Base-by-base conservation (phyloP, 1,284 basidiomycete species). In the Heterobasidion occidentale region DNA sequence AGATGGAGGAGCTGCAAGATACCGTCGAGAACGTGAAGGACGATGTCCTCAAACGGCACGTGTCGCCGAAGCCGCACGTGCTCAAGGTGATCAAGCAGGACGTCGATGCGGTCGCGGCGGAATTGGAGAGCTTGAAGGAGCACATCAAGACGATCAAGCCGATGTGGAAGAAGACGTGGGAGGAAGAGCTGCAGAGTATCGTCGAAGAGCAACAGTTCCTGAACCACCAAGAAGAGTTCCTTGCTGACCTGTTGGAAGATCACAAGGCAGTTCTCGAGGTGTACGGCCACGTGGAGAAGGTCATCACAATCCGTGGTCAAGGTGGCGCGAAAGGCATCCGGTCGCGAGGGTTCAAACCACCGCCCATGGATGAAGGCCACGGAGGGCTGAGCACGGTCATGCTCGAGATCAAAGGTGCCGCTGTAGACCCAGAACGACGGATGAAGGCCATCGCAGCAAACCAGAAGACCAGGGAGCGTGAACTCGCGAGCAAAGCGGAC, bases 131-230 rank as follows among this genome's bases (percentile, higher is more conserved):
- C 61, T 77, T 99, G 54, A 84, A 86, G 63, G 83, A 88, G 61
- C 93, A 96, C 68, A 90, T 98, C 62, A 83, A 87, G 62, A 90
- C 90, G 3, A 84, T 97, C 64, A 94, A 92, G 67, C 94, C 96
- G 52, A 92, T 92, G 78, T 99, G 96, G 96, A 94, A 96, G 76
- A 94, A 96, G 78, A 98, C 95, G 27, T 99, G 96, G 96, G 92
- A 92, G 64, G 85, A 91, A 65, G 96, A 99, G 74, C 72, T 99
- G 68, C 90, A 94, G 74, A 92, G 94, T 63, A 95, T 99, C 59
- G 91, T 98, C 49, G 95, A 98, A 69, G 96, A 99, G 71, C 96
- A 99, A 69, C 91, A 95, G 64, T 90, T 97, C 74, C 76, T 98
- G 55, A 86, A 84, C 11, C 91, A 97, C 65, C 93, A 97, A 67